phyloP scores from a whole-genome alignment of 345 rosid genomes.

The Turnera subulata region DNA sequence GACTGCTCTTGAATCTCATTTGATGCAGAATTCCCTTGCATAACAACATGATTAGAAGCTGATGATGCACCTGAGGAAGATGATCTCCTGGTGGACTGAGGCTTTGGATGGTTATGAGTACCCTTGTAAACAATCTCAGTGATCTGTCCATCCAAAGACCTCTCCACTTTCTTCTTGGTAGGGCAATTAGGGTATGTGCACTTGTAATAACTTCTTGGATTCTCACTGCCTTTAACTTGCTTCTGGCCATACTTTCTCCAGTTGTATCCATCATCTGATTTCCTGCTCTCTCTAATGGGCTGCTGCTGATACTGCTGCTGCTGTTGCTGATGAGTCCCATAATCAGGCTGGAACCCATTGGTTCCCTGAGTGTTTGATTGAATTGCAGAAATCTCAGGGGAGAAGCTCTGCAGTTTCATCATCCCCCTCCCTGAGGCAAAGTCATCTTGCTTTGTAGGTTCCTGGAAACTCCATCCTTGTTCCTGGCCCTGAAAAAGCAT shows the following conservation, averaged over 20 bases:
- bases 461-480: constrained; percentile 45
- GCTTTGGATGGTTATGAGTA: constrained; percentile 84
- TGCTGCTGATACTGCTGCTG: constrained; percentile 44
- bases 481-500: constrained; percentile 43
- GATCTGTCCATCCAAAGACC: constrained; percentile 71
- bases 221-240: constrained; percentile 92
- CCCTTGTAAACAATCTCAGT: constrained; percentile 92
- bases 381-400: constrained; percentile 39
- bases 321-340: constrained; percentile 23
- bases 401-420: constrained; percentile 35
- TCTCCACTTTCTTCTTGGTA: constrained; percentile 92
- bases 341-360: constrained; percentile 31
- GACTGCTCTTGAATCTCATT: constrained; percentile 53
- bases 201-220: constrained; percentile 92
- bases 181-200: constrained; percentile 75
- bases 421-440: constrained; percentile 14
- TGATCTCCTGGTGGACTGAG: constrained; percentile 64
- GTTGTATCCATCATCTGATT: constrained; percentile 81
- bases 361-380: constrained; percentile 32
- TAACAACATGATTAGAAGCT: constrained; percentile 30
- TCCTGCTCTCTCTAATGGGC: constrained; percentile 49
- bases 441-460: constrained; percentile 32
- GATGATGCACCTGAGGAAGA: constrained; percentile 35
- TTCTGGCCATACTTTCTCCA: constrained; percentile 99
- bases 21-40: constrained; percentile 27